phyloP scores from a whole-genome alignment of 768 basidiomycete genomes.

The Lentinula raphanica region DNA sequence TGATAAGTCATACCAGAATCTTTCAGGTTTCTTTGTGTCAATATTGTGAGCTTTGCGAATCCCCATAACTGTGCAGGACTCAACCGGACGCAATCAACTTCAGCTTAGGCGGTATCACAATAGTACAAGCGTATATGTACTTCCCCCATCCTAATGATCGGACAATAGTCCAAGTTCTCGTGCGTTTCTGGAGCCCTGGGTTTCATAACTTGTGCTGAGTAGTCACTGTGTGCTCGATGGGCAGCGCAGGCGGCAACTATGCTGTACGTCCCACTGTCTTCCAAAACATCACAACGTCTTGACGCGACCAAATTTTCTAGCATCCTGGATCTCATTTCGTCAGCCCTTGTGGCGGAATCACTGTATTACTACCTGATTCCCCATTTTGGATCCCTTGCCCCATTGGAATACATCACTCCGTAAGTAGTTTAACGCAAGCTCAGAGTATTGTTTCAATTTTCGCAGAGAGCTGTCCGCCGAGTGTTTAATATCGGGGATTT shows the following conservation, averaged over 20 bases:
- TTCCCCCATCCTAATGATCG: conserved; percentile 28
- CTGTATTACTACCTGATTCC: conserved; percentile 45
- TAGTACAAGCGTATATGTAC: conserved; percentile 37
- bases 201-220: neutral
- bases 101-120: conserved; percentile 35
- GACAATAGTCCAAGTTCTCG: conserved; percentile 23
- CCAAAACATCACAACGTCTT: neutral
- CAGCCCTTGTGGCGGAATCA: conserved; percentile 35
- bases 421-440: conserved; percentile 14
- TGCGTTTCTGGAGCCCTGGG: conserved; percentile 12
- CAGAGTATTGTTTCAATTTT: neutral
- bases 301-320: conserved; percentile 2
- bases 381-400: conserved; percentile 35
- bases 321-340: conserved; percentile 33
- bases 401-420: conserved; percentile 33
- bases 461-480: conserved; percentile 34
- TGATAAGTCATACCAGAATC: neutral
- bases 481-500: conserved; percentile 37
- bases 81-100: neutral
- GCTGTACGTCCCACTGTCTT: conserved; percentile 9
- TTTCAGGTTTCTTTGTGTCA: conserved; percentile 2
- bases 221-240: neutral
- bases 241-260: conserved; percentile 14
- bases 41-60: neutral
- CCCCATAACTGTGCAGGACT: neutral